Evolutionary conservation across 768 basidiomycete genomes (phyloP), one percentile per base, ranked within the genome.

Genomic region (Mycena kentingensis): DNA sequence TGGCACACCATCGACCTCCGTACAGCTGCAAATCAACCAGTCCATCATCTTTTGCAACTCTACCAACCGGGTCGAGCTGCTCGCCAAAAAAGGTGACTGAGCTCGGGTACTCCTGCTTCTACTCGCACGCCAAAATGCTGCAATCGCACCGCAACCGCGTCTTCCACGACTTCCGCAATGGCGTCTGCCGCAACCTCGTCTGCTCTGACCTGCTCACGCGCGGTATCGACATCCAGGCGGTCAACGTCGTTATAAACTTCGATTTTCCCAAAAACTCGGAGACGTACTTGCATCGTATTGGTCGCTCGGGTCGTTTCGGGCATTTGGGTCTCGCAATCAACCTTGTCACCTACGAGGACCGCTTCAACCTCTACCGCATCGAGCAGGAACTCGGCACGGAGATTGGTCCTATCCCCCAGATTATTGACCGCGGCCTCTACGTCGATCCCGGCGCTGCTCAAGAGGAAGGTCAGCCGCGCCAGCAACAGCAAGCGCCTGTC

Each of bases 31-130:
- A 95, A 99, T 99, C 79, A 99, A 99, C 75, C 96, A 99, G 76
- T 98, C 96, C 54, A 98, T 99, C 75, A 99, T 99, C 68, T 99
- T 99, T 76, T 99, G 96, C 76, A 99, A 99, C 80, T 98, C 96
- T 60, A 99, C 96, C 65, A 97, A 98, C 78, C 93, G 96, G 52
- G 96, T 99, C 76, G 96, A 99, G 74, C 88, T 99, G 42, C 82
- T 99, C 63, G 96, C 96, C 55, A 98, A 98, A 78, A 99, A 99
- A 76, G n/a, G 93, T 99, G 63, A 99, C 96, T 12, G 97, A 99
- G 66, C 87, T 98, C 47, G 96, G 96, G 60, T 99, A 98, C 70
- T 99, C 96, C 37, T 99, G 96, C 79, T 99, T 99, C 85, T 99
- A 97, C 80, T 98, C 96, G 45, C 96, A 99, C 70, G 96, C 96